Evolutionary conservation across 495 filamentous ascomycete species (phyloP).

Genomic region (Talaromyces stipitatus): DNA sequence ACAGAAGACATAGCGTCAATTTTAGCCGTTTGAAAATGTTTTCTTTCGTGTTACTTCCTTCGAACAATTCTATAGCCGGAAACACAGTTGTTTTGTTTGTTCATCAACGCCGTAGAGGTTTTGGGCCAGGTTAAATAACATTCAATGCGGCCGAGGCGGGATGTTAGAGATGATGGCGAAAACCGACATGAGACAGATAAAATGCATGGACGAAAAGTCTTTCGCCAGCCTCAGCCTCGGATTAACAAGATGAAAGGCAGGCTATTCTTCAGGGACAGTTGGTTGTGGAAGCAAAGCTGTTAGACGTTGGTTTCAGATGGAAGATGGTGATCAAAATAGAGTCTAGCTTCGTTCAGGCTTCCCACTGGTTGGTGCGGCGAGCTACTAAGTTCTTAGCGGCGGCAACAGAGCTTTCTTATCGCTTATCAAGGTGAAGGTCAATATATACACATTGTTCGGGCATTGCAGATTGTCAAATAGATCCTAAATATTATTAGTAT

Average conservation of each 20-base stretch:
- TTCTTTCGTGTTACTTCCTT: not conserved
- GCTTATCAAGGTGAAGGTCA: too few relatives aligned
- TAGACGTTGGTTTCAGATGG: not conserved
- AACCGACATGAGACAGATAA: not conserved
- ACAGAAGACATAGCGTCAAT: slow-evolving; percentile 11
- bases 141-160: not conserved
- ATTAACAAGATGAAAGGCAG: not conserved
- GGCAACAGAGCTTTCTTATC: not conserved
- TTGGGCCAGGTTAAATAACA: not conserved
- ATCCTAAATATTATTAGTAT: too few relatives aligned
- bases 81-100: not conserved
- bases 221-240: not conserved
- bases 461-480: too few relatives aligned
- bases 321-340: not conserved
- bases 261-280: not conserved
- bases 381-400: not conserved
- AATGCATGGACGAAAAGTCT: not conserved
- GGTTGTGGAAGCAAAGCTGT: not conserved
- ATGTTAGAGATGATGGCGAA: not conserved
- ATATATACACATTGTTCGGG: too few relatives aligned
- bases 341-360: not conserved
- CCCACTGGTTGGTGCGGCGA: not conserved
- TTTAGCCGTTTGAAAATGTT: not conserved
- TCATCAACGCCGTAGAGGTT: not conserved
- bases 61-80: not conserved